Conservation (phyloP, 257 asterid species). For the Ocimum tenuiflorum region DNA sequence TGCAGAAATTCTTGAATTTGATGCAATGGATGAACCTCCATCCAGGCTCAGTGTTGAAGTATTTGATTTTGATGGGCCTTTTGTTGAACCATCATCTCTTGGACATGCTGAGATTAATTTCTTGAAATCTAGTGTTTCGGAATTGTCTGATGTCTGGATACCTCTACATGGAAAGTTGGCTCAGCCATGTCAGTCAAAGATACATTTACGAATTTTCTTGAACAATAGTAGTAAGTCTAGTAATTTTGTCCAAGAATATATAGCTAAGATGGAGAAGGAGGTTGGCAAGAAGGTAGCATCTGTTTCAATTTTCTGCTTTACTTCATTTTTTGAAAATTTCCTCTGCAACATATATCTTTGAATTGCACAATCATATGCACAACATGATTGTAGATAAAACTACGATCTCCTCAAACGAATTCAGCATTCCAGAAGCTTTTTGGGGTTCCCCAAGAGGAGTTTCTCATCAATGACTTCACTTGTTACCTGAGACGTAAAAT, state of each 20-base stretch:
- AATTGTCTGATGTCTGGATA: conserved; percentile 82
- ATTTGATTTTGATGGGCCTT: conserved; percentile 91
- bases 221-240: conserved; percentile 60
- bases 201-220: conserved; percentile 83
- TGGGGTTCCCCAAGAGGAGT: conserved; percentile 88
- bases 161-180: conserved; percentile 91
- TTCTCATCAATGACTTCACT: conserved; percentile 87
- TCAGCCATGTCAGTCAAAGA: conserved; percentile 93
- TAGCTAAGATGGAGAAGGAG: conserved; percentile 92
- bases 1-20: conserved; percentile 95
- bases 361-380: conserved; percentile 9
- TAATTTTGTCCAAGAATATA: conserved; percentile 66
- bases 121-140: conserved; percentile 62
- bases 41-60: conserved; percentile 84
- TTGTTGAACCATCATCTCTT: conserved; percentile 80
- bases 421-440: conserved; percentile 94
- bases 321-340: conserved; percentile 2
- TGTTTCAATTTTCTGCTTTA: conserved; percentile 2
- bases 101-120: conserved; percentile 83
- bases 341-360: conserved; percentile 7
- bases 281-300: conserved; percentile 84
- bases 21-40: conserved; percentile 98
- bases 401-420: conserved; percentile 96
- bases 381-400: conserved; percentile 48
- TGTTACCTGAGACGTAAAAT: conserved; percentile 92